Evolutionary conservation across 2,329 filamentous ascomycete species (phyloP).

Genomic region (Pseudogymnoascus sp.): DNA sequence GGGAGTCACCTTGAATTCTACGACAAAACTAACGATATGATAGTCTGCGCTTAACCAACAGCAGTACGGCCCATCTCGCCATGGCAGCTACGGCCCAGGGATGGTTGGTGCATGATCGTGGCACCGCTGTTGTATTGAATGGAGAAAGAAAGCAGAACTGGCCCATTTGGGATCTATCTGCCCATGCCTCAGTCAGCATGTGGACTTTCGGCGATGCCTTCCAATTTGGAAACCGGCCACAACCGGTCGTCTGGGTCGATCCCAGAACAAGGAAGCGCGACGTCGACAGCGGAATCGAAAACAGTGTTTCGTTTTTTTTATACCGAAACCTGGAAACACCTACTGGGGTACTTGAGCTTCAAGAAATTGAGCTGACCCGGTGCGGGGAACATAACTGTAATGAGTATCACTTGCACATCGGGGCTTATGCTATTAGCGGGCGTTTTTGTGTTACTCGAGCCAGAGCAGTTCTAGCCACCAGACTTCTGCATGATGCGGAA

Average conservation of each 20-base stretch:
- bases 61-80: constrained; percentile 23
- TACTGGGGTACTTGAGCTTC: neutral
- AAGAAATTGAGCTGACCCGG: constrained; percentile 2
- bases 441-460: neutral
- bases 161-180: neutral
- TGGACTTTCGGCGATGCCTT: neutral
- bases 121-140: neutral
- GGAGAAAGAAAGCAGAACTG: neutral
- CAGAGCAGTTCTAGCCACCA: constrained; percentile 2
- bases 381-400: neutral
- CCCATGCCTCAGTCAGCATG: neutral
- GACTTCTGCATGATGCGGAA: neutral
- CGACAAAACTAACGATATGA: constrained; percentile 10
- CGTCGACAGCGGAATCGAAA: neutral
- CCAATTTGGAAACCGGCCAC: neutral
- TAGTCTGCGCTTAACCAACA: constrained; percentile 1
- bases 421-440: constrained; percentile 8
- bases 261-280: neutral
- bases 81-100: constrained; percentile 47
- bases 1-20: constrained; percentile 8
- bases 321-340: neutral
- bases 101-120: constrained; percentile 48
- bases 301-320: constrained; percentile 6
- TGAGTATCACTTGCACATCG: constrained; percentile 3
- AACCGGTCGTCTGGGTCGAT: neutral